Base-by-base conservation (phyloP, 495 filamentous ascomycete genomes). In the Choiromyces venosus region DNA sequence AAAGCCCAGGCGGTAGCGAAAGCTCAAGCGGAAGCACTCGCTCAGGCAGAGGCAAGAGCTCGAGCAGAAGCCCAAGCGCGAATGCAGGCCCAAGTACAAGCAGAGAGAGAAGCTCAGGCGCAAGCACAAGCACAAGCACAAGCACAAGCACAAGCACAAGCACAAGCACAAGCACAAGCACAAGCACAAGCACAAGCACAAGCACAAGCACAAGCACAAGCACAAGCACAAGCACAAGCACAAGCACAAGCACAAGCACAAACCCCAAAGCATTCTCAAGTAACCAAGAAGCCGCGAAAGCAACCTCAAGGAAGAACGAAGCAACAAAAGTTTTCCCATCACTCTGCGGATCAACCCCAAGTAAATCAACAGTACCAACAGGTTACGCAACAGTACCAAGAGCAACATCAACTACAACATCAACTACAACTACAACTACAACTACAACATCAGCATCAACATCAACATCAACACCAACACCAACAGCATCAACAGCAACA, bases 181-280 rank as follows among this genome's bases (percentile, higher is more conserved):
- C 71, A 73, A 42, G 37, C n/a, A 21, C 33, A 33, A 40, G 25
- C 72, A 19, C 72, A 70, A 61, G n/a, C 71, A 29, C 37, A 76
- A 37, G 68, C 36, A 9, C 68, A 73, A 38, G 37, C 37, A 19
- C 19, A 29, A 21, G 7, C 19, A 16, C 18, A 39, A 6, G n/a
- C 37, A 37, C 65, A 69, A 33, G 46, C 19, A 38, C 38, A 37
- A 18, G n/a, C 37, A 66, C 46, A 56, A 38, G 38, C 44, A 6
- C 73, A 74, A 18, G 67, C 46, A 19, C n/a, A 56, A 0, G 6
- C 16, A 36, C 72, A 74, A 37, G 35, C 46, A 25, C 73, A 68
- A 52, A n/a, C 18, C 37, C 71, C 38, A 19, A 37, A 29, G 37
- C 37, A 71, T 37, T 66, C 69, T 19, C 52, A 72, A 73, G 46